phyloP scores from a whole-genome alignment of 2,329 filamentous ascomycete species.

The Paecilomyces sp. region DNA sequence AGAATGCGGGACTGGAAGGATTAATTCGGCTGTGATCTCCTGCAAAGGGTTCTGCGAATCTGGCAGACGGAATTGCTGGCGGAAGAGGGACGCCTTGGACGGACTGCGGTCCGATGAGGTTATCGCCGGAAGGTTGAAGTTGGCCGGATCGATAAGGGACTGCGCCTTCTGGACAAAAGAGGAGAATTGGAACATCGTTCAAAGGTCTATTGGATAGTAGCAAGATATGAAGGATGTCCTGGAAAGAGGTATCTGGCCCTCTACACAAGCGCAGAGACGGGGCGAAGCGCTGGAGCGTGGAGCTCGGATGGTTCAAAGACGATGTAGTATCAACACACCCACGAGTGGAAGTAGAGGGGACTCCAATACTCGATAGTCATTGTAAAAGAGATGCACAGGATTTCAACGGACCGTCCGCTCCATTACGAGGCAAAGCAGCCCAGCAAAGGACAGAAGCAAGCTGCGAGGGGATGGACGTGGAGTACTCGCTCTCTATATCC shows the following conservation, averaged over 20 bases:
- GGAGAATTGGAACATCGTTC: slow-evolving; percentile 56
- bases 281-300: slow-evolving; percentile 16
- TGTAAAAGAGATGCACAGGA: slow-evolving; percentile 17
- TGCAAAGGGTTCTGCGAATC: slow-evolving; percentile 86
- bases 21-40: slow-evolving; percentile 94
- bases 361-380: slow-evolving; percentile 15
- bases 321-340: slow-evolving; percentile 12
- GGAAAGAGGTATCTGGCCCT: background rate
- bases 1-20: slow-evolving; percentile 66
- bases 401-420: background rate
- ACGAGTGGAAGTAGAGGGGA: slow-evolving; percentile 9
- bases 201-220: background rate
- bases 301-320: slow-evolving; percentile 11
- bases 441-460: background rate
- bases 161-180: slow-evolving; percentile 93
- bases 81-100: slow-evolving; percentile 87
- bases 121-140: slow-evolving; percentile 66
- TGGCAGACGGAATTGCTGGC: slow-evolving; percentile 92
- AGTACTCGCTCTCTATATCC: background rate
- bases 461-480: background rate
- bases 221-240: background rate
- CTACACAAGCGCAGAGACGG: slow-evolving; percentile 3
- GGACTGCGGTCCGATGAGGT: slow-evolving; percentile 71
- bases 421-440: background rate
- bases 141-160: slow-evolving; percentile 85